Evolutionary conservation across 345 rosid species (phyloP).

Genomic region (Populus nigra): DNA sequence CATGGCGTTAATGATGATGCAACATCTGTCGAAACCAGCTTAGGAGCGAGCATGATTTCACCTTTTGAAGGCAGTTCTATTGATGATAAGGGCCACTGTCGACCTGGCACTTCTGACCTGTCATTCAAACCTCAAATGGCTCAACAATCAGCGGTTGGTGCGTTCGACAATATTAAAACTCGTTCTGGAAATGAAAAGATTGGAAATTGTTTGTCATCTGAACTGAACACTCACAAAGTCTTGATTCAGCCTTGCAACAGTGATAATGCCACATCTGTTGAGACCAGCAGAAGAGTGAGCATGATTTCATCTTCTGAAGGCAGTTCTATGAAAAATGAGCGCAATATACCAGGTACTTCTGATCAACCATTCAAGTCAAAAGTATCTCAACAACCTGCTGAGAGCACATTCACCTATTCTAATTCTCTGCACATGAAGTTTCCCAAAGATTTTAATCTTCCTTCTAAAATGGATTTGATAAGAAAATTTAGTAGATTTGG

Average conservation of each 20-base stretch:
- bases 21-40: neutral
- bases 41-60: neutral
- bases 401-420: neutral
- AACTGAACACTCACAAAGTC: neutral
- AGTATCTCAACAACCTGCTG: neutral
- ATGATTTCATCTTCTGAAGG: neutral
- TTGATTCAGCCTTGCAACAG: neutral
- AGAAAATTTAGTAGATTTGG: slow-evolving; percentile 32
- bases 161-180: neutral
- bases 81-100: neutral
- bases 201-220: neutral
- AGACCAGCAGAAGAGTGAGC: neutral
- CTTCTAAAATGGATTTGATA: slow-evolving; percentile 28
- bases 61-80: neutral
- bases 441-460: slow-evolving; percentile 22
- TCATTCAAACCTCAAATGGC: neutral
- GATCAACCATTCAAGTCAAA: slow-evolving; percentile 8
- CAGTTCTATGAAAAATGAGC: neutral
- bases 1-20: neutral
- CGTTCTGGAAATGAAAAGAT: neutral
- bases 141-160: neutral
- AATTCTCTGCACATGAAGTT: slow-evolving; percentile 30
- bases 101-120: neutral
- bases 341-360: neutral
- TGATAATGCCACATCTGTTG: neutral